Conservation (phyloP, 2,329 filamentous ascomycete species). For the Aspergillus sp. region DNA sequence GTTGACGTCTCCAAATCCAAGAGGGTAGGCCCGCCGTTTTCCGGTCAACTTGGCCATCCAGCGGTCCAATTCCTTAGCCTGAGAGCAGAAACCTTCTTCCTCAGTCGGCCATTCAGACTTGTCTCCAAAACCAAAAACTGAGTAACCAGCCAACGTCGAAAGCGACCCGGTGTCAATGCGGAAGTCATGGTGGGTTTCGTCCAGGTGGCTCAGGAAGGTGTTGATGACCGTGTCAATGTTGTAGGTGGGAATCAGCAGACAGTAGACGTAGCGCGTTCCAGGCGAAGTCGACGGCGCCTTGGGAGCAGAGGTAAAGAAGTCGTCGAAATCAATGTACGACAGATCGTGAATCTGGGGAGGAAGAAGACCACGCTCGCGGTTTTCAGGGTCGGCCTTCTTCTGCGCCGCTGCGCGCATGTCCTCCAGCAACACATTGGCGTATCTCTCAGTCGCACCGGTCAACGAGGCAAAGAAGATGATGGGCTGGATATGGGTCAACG, state of each 20-base stretch:
- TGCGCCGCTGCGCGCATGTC: constrained; percentile 45
- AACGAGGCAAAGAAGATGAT: constrained; percentile 87
- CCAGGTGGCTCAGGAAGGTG: constrained; percentile 78
- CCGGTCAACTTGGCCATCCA: constrained; percentile 97
- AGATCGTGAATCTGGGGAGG: constrained; percentile 69
- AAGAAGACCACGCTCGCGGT: constrained; percentile 34
- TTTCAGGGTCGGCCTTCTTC: constrained; percentile 13
- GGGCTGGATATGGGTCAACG: constrained; percentile 49
- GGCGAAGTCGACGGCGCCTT: constrained; percentile 48
- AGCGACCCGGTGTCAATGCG: constrained; percentile 87
- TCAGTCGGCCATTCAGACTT: constrained; percentile 88
- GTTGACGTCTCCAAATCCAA: constrained; percentile 84
- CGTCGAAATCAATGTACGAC: constrained; percentile 84
- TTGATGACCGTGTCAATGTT: constrained; percentile 92
- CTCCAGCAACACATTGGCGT: constrained; percentile 60
- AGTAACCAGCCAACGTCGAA: constrained; percentile 73
- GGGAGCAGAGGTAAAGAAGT: constrained; percentile 79
- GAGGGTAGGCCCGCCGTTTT: constrained; percentile 78
- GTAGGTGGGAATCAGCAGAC: constrained; percentile 83
- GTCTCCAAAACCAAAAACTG: constrained; percentile 91
- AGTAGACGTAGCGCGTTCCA: constrained; percentile 66
- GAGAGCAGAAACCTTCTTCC: constrained; percentile 85
- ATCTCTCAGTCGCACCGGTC: constrained; percentile 74
- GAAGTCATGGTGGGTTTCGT: constrained; percentile 95
- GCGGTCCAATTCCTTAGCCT: constrained; percentile 83